phyloP scores from a whole-genome alignment of 768 basidiomycete genomes.

The Floccularia luteovirens region DNA sequence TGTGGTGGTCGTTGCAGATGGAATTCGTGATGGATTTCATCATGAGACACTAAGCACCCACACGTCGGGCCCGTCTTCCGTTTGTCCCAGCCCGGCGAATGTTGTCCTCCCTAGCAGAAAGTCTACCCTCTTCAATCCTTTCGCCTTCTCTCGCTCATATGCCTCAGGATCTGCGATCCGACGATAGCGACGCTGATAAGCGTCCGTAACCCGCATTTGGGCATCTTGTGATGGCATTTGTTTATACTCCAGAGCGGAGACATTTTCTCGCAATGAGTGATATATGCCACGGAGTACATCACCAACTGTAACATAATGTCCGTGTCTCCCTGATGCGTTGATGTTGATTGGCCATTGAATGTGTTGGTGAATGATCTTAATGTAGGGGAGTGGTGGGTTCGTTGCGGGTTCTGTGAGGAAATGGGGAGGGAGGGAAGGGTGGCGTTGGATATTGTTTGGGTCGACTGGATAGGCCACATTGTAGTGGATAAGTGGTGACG shows the following conservation, averaged over 20 bases:
- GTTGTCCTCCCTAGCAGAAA: conserved; percentile 32
- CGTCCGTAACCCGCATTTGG: conserved; percentile 25
- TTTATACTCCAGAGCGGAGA: conserved; percentile 31
- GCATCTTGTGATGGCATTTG: conserved; percentile 19
- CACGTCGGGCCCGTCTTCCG: conserved; percentile 20
- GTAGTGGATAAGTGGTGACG: conserved; percentile 4
- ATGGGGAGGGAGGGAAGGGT: conserved; percentile 13
- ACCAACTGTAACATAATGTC: conserved; percentile 22
- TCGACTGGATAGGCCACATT: not conserved
- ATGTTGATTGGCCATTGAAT: conserved; percentile 29
- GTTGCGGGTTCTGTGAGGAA: conserved; percentile 24
- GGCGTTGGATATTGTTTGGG: conserved; percentile 4
- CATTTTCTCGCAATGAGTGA: conserved; percentile 29
- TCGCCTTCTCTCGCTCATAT: conserved; percentile 29
- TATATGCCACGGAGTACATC: conserved; percentile 45
- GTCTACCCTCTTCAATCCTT: conserved; percentile 49
- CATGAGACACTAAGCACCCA: conserved; percentile 26
- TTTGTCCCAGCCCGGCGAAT: conserved; percentile 33
- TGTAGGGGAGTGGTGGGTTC: conserved; percentile 19
- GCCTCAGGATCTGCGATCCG: conserved; percentile 19
- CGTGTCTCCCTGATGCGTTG: conserved; percentile 10
- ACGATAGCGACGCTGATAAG: conserved; percentile 33
- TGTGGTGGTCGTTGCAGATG: too few relatives aligned
- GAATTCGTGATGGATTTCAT: conserved; percentile 5
- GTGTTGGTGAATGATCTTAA: conserved; percentile 21